Evolutionary conservation across 2,329 filamentous ascomycete genomes (phyloP), one percentile per base, ranked within the genome.

Genomic region (Chrysoporthe cubensis): DNA sequence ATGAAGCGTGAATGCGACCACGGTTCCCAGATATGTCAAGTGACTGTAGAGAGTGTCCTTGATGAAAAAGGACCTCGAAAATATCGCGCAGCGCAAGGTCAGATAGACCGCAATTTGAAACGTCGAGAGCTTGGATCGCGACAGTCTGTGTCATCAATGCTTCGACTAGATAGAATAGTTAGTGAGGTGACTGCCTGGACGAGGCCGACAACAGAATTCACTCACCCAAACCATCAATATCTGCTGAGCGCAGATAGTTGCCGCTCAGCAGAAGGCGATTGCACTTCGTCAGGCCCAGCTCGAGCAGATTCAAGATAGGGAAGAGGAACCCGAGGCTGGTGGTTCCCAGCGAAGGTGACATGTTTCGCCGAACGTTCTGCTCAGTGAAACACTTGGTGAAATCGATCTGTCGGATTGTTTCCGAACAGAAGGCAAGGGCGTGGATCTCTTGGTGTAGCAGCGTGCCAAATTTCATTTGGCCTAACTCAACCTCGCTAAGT

Each of bases 371-470:
- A 6, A 72, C 66, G 2, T 72, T 68, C 18, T 73, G 68, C 50
- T 74, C 73, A 48, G 71, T 68, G 48, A 78, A 75, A 11, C 79
- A 78, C 60, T 85, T 84, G 18, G 80, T 82, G 43, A 88, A 74
- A 70, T 88, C 85, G 60, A 88, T 83, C 66, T 85, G 84, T 54
- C 82, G 80, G 43, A 88, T 81, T 0, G 83, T 86, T 67, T 85
- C 84, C 0, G 85, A 86, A 32, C 84, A 83, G 70, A 87, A 86
- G 1, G 85, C 77, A 26, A 88, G 75, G 0, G 85, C 84, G 59
- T 88, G 85, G 16, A 88, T 80, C 72, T 88, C 86, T 71, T 87
- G 85, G 58, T 84, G 82, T 16, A 88, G 76, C 11, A 87, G 75
- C 1, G 84, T 80, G 14, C 84, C 81, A n/a, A 82, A 80, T 61